Percentiles rank a stretch among this genome's conserved stretches.
Conservation (phyloP, 2,329 filamentous ascomycete species). For the Emergomyces orientalis region DNA sequence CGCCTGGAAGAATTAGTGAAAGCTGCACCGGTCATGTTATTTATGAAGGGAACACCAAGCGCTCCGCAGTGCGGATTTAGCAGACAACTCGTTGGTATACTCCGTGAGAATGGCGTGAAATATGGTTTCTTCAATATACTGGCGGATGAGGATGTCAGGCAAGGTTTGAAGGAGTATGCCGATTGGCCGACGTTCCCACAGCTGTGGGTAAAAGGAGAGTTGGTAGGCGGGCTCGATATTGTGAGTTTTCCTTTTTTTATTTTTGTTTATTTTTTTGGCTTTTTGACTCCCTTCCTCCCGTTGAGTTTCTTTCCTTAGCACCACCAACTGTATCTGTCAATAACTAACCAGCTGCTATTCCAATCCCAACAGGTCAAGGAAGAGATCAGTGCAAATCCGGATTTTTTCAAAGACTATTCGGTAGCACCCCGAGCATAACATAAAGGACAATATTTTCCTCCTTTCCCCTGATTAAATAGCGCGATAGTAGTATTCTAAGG, state of each 20-base stretch:
- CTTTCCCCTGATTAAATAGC: not conserved
- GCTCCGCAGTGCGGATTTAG: constrained; percentile 88
- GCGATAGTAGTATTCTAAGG: not conserved
- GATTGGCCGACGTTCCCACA: constrained; percentile 98
- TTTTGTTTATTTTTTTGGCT: constrained; percentile 5
- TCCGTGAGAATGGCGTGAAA: constrained; percentile 83
- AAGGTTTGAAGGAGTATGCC: constrained; percentile 93
- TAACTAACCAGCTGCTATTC: constrained; percentile 1
- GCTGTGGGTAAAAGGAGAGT: constrained; percentile 80
- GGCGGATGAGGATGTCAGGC: constrained; percentile 91
- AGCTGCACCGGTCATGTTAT: constrained; percentile 94
- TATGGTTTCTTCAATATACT: constrained; percentile 99
- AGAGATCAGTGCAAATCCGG: constrained; percentile 71
- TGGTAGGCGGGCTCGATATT: constrained; percentile 91
- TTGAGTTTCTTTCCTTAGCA: not conserved
- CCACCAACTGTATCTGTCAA: not conserved
- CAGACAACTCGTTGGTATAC: constrained; percentile 72
- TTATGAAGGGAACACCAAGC: constrained; percentile 94
- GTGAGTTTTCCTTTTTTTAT: constrained; percentile 49
- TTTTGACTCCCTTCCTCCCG: not conserved
- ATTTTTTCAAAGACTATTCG: constrained; percentile 69
- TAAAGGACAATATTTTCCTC: constrained; percentile 11
- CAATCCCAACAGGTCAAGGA: constrained; percentile 65
- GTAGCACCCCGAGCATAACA: constrained; percentile 32
- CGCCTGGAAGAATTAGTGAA: constrained; percentile 78